Evolutionary conservation across 129 eudicot genomes (phyloP), one percentile per base, ranked within the genome.

Genomic region (Lactuca saligna): DNA sequence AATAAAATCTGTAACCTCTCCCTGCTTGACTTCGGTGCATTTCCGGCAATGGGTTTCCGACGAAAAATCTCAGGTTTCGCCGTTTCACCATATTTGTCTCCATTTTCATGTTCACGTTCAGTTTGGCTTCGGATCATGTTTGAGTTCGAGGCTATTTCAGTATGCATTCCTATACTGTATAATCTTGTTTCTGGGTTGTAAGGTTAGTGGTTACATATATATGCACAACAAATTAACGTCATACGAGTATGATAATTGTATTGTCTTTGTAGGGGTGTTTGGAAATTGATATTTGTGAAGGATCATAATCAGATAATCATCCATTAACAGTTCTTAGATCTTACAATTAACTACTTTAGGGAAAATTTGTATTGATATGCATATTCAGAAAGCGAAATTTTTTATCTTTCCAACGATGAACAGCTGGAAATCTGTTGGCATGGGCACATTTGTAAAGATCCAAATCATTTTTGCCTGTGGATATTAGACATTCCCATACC

Each of bases 351-450:
- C 44, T 39, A 39, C 0, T 5, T 2, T 3, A 63, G 14, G 29
- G 32, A 29, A 55, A 56, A 69, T 17, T 58, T 69, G 3, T 68
- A 68, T 38, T 20, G 9, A 31, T 37, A 68, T 37, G 53, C 63
- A 57, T 14, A 41, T 54, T n/a, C 3, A 57, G 56, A 69, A 56
- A 25, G 44, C 0, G 10, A 57, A 57, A 14, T 53, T 8, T 35
- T 39, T 48, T 29, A 53, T 53, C 12, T 63, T 65, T 65, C 59
- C 66, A 65, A 44, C 44, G 17, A 56, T 41, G 51, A 75, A 49
- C 79, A 48, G 51, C 61, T 68, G 62, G 63, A 67, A 38, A 67
- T 48, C 3, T 74, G 72, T 65, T 67, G 57, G 62, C 68, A 34
- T 64, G 58, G 35, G 54, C 54, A 46, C 67, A 74, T 34, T 69